phyloP scores from a whole-genome alignment of 352 stramenopile species.

The Elongisporangium undulatum region DNA sequence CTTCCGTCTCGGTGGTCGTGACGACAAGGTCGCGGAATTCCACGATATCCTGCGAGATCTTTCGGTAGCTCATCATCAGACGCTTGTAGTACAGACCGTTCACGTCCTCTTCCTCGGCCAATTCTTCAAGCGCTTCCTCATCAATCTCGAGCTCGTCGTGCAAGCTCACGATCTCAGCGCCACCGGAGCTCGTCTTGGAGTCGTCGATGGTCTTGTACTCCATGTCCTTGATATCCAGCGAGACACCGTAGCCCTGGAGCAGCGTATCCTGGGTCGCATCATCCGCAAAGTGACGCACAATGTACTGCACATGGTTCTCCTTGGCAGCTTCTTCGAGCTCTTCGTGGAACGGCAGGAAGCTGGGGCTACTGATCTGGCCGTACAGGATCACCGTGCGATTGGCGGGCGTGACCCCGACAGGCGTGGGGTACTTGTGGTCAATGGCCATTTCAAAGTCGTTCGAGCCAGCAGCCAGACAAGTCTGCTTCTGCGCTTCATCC shows the following conservation, averaged over 20 bases:
- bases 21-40: conserved; percentile 48
- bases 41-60: conserved; percentile 45
- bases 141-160: conserved; percentile 31
- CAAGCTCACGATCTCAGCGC: conserved; percentile 22
- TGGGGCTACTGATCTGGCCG: conserved; percentile 59
- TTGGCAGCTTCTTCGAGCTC: conserved; percentile 55
- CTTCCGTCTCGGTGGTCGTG: conserved; percentile 28
- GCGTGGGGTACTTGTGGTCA: conserved; percentile 66
- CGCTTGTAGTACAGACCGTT: conserved; percentile 62
- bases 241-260: conserved; percentile 90
- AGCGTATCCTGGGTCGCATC: conserved; percentile 67
- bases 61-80: conserved; percentile 31
- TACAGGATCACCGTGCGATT: conserved; percentile 73
- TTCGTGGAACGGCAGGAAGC: conserved; percentile 70
- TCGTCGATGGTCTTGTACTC: conserved; percentile 97
- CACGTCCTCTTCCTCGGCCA: conserved; percentile 55
- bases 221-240: conserved; percentile 96
- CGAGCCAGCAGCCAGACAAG: conserved; percentile 53
- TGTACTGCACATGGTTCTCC: conserved; percentile 66
- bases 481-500: conserved; percentile 18
- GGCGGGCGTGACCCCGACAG: not conserved
- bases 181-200: conserved; percentile 50
- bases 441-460: conserved; percentile 65
- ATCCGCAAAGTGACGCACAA: conserved; percentile 74
- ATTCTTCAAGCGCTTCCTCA: conserved; percentile 17